phyloP scores from a whole-genome alignment of 176 grass and related monocot species.

The Elymus sibiricus region DNA sequence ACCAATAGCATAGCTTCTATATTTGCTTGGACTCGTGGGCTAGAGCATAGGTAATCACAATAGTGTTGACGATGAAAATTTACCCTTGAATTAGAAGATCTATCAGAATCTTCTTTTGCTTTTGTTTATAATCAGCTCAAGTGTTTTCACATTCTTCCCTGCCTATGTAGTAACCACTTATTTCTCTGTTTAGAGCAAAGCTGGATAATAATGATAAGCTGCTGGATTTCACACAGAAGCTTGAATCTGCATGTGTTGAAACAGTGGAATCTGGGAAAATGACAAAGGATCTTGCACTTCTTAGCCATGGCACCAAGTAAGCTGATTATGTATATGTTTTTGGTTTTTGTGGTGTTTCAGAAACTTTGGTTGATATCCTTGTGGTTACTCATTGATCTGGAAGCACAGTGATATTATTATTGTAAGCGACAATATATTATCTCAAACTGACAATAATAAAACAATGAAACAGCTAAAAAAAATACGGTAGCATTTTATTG shows the following conservation, averaged over 20 bases:
- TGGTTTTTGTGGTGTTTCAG: neutral
- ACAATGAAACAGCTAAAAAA: conserved; percentile 9
- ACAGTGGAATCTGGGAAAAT: conserved; percentile 91
- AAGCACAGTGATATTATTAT: neutral
- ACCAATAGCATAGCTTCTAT: conserved; percentile 99
- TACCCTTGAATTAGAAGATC: neutral
- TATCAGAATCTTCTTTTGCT: neutral
- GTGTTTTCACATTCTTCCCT: neutral
- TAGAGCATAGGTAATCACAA: conserved; percentile 69
- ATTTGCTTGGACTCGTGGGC: conserved; percentile 96
- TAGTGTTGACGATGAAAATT: neutral
- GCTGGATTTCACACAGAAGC: conserved; percentile 71
- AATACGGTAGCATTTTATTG: neutral
- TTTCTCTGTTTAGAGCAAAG: conserved; percentile 68
- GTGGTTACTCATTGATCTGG: neutral
- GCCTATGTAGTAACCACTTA: neutral
- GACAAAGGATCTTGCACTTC: conserved; percentile 98
- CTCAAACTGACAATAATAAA: neutral
- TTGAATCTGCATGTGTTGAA: conserved; percentile 89
- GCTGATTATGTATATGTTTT: conserved; percentile 21
- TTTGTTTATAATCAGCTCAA: conserved; percentile 3
- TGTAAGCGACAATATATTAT: conserved; percentile 3
- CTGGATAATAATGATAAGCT: conserved; percentile 74
- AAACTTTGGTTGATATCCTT: conserved; percentile 11
- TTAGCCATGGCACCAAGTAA: conserved; percentile 90